phyloP scores from a whole-genome alignment of 2,329 filamentous ascomycete species.

The Verticillium tricorpus region DNA sequence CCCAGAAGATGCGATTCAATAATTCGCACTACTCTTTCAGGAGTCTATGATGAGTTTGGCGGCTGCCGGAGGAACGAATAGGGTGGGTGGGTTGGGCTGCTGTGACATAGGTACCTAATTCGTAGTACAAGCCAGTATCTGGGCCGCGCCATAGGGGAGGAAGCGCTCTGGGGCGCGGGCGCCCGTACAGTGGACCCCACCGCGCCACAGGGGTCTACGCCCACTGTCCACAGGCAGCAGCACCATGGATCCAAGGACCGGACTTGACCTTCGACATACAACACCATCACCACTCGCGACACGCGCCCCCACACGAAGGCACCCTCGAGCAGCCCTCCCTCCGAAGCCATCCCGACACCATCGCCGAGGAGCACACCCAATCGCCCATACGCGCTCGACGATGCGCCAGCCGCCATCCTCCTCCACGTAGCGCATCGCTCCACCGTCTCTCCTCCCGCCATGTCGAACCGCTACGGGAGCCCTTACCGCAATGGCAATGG shows the following conservation, averaged over 20 bases:
- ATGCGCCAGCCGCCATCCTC: slow-evolving; percentile 7
- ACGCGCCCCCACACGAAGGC: neutral
- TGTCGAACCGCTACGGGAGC: slow-evolving; percentile 18
- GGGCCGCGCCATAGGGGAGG: too few relatives aligned
- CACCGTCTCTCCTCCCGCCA: slow-evolving; percentile 6
- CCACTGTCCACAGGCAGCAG: too few relatives aligned
- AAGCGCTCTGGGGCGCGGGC: too few relatives aligned
- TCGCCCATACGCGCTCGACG: slow-evolving; percentile 1
- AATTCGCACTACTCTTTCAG: too few relatives aligned
- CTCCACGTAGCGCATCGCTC: slow-evolving; percentile 8
- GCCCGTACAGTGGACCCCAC: too few relatives aligned
- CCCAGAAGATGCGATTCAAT: too few relatives aligned
- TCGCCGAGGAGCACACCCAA: neutral
- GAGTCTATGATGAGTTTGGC: too few relatives aligned
- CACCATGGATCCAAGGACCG: neutral
- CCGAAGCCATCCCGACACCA: neutral
- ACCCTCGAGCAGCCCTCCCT: neutral
- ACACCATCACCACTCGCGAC: neutral
- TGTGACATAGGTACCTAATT: too few relatives aligned
- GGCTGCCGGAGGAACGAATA: too few relatives aligned
- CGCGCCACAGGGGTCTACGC: too few relatives aligned
- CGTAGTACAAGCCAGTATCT: too few relatives aligned
- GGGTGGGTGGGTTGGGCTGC: too few relatives aligned
- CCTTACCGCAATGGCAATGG: slow-evolving; percentile 37
- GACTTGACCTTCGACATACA: neutral